A percentile compares a stretch with the other conserved stretches of the same genome.
Evolutionary conservation across 306 rosid genomes (phyloP).

Genomic region (Oemleria cerasiformis): DNA sequence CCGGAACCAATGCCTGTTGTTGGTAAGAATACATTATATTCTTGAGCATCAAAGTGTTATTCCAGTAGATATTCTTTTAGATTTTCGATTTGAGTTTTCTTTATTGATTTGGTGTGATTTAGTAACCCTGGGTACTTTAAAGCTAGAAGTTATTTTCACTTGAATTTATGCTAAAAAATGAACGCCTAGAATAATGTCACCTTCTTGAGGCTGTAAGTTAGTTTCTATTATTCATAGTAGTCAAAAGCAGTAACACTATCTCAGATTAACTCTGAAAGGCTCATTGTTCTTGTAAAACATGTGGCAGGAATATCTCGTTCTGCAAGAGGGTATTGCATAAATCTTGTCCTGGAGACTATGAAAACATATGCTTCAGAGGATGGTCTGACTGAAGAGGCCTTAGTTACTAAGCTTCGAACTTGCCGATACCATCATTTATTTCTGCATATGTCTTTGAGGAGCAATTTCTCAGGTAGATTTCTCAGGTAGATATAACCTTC

Average conservation of each 20-base stretch:
- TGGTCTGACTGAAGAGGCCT: slow-evolving; percentile 95
- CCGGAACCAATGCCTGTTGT: slow-evolving; percentile 98
- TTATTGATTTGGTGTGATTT: not conserved
- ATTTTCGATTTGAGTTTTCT: too few relatives aligned
- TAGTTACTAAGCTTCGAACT: slow-evolving; percentile 88
- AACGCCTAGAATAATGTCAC: not conserved
- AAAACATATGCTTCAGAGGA: slow-evolving; percentile 78
- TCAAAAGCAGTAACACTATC: not conserved
- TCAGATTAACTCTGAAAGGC: not conserved
- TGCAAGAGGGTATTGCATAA: slow-evolving; percentile 91
- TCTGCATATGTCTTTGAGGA: slow-evolving; percentile 73
- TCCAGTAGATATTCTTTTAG: slow-evolving; percentile 2
- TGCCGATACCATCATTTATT: slow-evolving; percentile 83
- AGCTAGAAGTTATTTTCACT: not conserved
- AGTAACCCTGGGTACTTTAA: not conserved
- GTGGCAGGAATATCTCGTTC: slow-evolving; percentile 80
- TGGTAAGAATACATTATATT: slow-evolving; percentile 48
- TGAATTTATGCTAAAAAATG: not conserved
- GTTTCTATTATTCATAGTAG: not conserved
- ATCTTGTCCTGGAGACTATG: slow-evolving; percentile 81
- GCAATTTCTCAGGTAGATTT: slow-evolving; percentile 71
- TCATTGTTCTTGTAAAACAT: slow-evolving; percentile 11
- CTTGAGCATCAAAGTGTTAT: not conserved
- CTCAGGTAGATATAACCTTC: slow-evolving; percentile 52
- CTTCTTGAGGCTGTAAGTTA: not conserved